Percentiles rank a stretch among this genome's conserved stretches.
These are phyloP conservation scores for Puccinia horiana DNA, from an alignment of 1,284 basidiomycete genomes.

Conservation along the genomic window DNA sequence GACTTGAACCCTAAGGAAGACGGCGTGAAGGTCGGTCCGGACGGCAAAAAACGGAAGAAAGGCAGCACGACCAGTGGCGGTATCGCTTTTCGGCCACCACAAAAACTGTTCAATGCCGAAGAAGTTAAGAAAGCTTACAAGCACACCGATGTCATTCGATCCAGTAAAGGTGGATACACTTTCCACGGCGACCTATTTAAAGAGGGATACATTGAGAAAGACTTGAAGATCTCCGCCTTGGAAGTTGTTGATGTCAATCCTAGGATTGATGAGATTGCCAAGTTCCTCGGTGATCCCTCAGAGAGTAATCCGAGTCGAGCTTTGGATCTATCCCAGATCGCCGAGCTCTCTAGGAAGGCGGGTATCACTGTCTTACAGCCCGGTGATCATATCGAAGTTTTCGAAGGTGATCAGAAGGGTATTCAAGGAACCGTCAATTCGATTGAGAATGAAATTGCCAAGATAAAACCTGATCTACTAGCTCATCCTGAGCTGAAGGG, in stretches of 20 bases:
- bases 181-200: constrained; percentile 92
- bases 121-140: constrained; percentile 87
- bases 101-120: constrained; percentile 89
- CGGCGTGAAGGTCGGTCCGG: constrained; percentile 61
- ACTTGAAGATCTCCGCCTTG: constrained; percentile 79
- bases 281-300: constrained; percentile 63
- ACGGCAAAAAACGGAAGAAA: constrained; percentile 67
- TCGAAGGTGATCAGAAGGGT: constrained; percentile 92
- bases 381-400: constrained; percentile 95
- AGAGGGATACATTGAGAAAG: constrained; percentile 95
- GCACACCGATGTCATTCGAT: constrained; percentile 70
- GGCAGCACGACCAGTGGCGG: constrained; percentile 62
- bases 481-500: constrained; percentile 68
- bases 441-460: constrained; percentile 80
- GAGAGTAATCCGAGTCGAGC: constrained; percentile 62
- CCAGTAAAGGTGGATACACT: constrained; percentile 68
- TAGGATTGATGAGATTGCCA: constrained; percentile 91
- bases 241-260: constrained; percentile 88
- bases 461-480: constrained; percentile 58
- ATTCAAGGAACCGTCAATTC: constrained; percentile 88
- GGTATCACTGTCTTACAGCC: constrained; percentile 89
- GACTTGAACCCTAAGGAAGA: constrained; percentile 89
- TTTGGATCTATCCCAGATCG: constrained; percentile 79
- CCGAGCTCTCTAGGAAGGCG: constrained; percentile 81
- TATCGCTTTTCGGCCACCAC: constrained; percentile 74